Conservation (phyloP, 2,329 filamentous ascomycete genomes). For the Scedosporium aurantiacum region DNA sequence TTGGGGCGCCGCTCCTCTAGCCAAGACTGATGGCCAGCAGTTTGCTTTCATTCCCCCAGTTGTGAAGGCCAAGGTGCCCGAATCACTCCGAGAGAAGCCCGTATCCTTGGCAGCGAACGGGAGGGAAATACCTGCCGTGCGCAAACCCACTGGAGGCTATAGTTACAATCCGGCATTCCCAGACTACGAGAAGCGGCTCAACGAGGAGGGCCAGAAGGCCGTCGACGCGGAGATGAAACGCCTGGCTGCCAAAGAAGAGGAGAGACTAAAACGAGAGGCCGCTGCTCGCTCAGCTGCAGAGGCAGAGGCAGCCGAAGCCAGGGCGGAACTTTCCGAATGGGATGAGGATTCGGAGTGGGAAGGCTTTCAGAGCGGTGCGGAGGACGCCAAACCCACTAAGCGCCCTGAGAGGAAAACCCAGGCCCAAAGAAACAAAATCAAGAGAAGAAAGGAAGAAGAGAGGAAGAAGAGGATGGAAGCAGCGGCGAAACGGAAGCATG, state of each 20-base stretch:
- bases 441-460: conserved; percentile 81
- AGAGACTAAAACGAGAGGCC: conserved; percentile 56
- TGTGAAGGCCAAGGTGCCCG: conserved; percentile 58
- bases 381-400: conserved; percentile 56
- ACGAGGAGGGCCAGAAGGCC: conserved; percentile 65
- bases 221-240: conserved; percentile 70
- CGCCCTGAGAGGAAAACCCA: conserved; percentile 76
- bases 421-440: conserved; percentile 75
- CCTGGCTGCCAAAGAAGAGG: conserved; percentile 53
- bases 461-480: conserved; percentile 63
- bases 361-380: conserved; percentile 71
- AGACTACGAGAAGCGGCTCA: conserved; percentile 71
- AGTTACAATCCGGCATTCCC: conserved; percentile 87
- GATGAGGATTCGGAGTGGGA: conserved; percentile 91
- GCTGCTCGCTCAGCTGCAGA: conserved; percentile 59
- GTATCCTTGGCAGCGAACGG: conserved; percentile 75
- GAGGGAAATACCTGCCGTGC: conserved; percentile 67
- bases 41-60: conserved; percentile 52
- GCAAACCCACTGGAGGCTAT: conserved; percentile 67
- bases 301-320: conserved; percentile 61
- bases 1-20: conserved; percentile 45
- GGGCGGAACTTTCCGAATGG: conserved; percentile 55
- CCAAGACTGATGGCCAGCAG: conserved; percentile 20
- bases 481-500: conserved; percentile 60
- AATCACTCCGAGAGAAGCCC: conserved; percentile 64